Conservation (phyloP, 2,329 filamentous ascomycete species). For the Ophiostoma perfectum region DNA sequence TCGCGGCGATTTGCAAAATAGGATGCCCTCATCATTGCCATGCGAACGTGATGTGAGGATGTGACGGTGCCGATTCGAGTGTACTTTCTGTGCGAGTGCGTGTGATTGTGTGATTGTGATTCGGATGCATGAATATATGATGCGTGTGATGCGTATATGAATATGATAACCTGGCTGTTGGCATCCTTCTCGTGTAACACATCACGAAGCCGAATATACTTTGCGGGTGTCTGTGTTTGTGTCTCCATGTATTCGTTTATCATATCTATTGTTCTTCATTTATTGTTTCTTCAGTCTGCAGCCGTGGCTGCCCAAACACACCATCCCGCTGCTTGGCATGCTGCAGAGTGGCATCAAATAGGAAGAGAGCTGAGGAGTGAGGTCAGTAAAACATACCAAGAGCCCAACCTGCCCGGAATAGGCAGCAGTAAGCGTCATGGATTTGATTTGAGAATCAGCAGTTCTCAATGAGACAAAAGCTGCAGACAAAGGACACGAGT, state of each 20-base stretch:
- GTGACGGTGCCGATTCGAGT: not conserved
- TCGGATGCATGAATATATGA: not conserved
- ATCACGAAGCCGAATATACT: not conserved
- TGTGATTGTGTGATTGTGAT: not conserved
- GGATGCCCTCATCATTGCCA: not conserved
- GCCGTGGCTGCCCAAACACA: conserved; percentile 9
- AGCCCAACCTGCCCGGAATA: conserved; percentile 2
- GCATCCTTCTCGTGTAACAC: conserved; percentile 6
- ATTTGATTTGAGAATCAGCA: not conserved
- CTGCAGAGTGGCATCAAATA: not conserved
- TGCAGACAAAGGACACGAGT: not conserved
- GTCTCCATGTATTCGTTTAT: not conserved
- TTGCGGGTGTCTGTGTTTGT: not conserved
- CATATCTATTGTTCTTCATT: not conserved
- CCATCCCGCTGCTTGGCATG: not conserved
- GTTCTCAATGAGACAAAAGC: no score
- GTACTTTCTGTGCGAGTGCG: not conserved
- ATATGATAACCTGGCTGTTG: conserved; percentile 7
- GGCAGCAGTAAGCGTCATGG: conserved; percentile 4
- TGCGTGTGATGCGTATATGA: not conserved
- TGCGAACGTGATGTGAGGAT: not conserved
- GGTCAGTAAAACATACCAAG: not conserved
- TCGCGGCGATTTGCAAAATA: not conserved
- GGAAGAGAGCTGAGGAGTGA: not conserved
- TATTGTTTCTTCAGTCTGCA: not conserved